These are phyloP conservation scores for Rhinocladiella similis DNA, from an alignment of 2,329 filamentous ascomycete genomes.

Conservation along the genomic window DNA sequence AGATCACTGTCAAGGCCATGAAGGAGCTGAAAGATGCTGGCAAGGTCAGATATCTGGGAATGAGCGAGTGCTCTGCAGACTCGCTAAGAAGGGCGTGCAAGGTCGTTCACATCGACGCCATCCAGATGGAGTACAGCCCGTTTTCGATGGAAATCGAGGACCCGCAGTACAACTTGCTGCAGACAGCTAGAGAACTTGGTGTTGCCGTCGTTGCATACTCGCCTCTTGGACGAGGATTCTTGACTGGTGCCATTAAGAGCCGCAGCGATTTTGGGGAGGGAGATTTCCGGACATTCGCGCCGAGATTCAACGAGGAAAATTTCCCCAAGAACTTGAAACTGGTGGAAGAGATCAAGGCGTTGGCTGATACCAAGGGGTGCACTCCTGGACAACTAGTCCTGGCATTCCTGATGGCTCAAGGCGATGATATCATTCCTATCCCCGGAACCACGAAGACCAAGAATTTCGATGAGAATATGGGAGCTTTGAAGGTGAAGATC, in stretches of 20 bases:
- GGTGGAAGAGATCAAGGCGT: constrained; percentile 48
- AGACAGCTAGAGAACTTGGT: constrained; percentile 50
- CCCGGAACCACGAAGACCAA: constrained; percentile 31
- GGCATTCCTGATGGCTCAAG: constrained; percentile 64
- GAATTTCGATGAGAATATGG: constrained; percentile 33
- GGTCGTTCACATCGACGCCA: constrained; percentile 45
- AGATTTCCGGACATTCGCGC: constrained; percentile 51
- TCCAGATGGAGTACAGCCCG: constrained; percentile 54
- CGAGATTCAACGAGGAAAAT: constrained; percentile 55
- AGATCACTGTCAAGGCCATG: constrained; percentile 41
- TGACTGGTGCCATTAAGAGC: constrained; percentile 37
- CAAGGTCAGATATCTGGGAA: constrained; percentile 53
- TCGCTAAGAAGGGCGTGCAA: constrained; percentile 50
- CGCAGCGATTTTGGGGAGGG: constrained; percentile 40
- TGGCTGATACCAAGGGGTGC: constrained; percentile 56
- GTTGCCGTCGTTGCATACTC: constrained; percentile 43
- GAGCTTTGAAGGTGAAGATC: constrained; percentile 26
- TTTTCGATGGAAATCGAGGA: constrained; percentile 51
- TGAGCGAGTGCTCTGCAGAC: constrained; percentile 48
- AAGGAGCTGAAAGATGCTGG: constrained; percentile 46
- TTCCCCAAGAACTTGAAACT: constrained; percentile 58
- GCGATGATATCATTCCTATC: constrained; percentile 47
- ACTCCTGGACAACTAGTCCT: constrained; percentile 61
- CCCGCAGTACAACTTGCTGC: constrained; percentile 38
- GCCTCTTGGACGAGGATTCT: constrained; percentile 41